Evolutionary conservation across 73 alveolate genomes (phyloP).

Genomic region (Paraurostyla sp.): DNA sequence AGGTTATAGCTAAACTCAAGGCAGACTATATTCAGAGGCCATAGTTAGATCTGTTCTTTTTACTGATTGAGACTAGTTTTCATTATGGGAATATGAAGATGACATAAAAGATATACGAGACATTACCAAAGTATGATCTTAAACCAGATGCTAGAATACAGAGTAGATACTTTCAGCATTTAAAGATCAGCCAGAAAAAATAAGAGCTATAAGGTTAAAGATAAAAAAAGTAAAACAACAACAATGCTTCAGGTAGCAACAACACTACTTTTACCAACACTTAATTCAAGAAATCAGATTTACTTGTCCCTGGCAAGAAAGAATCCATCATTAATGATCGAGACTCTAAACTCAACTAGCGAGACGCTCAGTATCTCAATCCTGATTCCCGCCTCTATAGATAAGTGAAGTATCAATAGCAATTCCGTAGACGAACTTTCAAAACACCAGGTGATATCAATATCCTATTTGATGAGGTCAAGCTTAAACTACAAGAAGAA

Average conservation of each 20-base stretch:
- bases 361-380: conserved; percentile 10
- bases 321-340: conserved; percentile 36
- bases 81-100: conserved; percentile 34
- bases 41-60: not conserved
- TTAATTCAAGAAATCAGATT: conserved; percentile 22
- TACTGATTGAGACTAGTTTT: conserved; percentile 55
- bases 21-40: conserved; percentile 51
- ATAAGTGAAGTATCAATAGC: not conserved
- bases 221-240: not conserved
- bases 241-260: not conserved
- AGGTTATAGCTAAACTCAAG: conserved; percentile 17
- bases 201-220: not conserved
- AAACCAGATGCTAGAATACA: conserved; percentile 56
- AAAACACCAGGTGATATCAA: not conserved
- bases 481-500: conserved; percentile 14
- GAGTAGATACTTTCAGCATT: conserved; percentile 34
- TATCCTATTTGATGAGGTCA: conserved; percentile 47
- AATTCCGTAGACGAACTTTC: conserved; percentile 32
- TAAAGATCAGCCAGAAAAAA: not conserved
- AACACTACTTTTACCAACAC: not conserved
- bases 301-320: not conserved
- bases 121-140: not conserved
- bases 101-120: conserved; percentile 34
- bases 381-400: conserved; percentile 23
- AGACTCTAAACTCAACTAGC: not conserved